A percentile compares a stretch with the other conserved stretches of the same genome.
Evolutionary conservation across 2,329 filamentous ascomycete genomes (phyloP).

Genomic region (Colletotrichum neosansevieriae): DNA sequence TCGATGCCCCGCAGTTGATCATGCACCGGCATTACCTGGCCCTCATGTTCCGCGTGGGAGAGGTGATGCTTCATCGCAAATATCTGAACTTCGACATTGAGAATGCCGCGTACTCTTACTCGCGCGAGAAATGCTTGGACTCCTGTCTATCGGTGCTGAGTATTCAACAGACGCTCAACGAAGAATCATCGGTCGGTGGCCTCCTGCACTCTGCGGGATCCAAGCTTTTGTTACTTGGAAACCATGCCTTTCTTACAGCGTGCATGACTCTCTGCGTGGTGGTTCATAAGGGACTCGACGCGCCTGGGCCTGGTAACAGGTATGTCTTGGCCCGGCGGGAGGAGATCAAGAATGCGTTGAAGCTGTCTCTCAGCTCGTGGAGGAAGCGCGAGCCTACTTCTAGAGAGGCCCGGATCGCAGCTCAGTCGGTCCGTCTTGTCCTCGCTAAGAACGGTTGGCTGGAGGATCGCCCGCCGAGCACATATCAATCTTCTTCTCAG

Average conservation of each 20-base stretch:
- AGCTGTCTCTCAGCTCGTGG: background rate
- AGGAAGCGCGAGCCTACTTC: slow-evolving; percentile 1
- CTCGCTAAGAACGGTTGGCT: slow-evolving; percentile 19
- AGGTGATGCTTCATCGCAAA: slow-evolving; percentile 48
- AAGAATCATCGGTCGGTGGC: slow-evolving; percentile 42
- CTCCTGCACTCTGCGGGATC: slow-evolving; percentile 41
- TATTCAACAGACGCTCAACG: slow-evolving; percentile 44
- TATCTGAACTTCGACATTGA: slow-evolving; percentile 42
- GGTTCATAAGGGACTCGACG: background rate
- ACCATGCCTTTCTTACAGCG: slow-evolving; percentile 44
- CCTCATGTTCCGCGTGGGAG: slow-evolving; percentile 46
- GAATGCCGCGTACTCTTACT: slow-evolving; percentile 44
- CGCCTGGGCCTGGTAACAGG: slow-evolving; percentile 6
- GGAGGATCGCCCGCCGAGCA: background rate
- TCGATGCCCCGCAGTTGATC: slow-evolving; percentile 44
- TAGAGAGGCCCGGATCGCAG: slow-evolving; percentile 14
- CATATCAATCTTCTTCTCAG: too few relatives aligned
- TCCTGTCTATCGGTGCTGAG: slow-evolving; percentile 43
- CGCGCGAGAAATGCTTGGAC: slow-evolving; percentile 43
- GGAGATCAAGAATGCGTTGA: slow-evolving; percentile 11
- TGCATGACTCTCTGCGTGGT: slow-evolving; percentile 42
- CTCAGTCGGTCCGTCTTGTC: slow-evolving; percentile 13
- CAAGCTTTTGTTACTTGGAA: slow-evolving; percentile 41
- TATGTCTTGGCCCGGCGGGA: background rate
- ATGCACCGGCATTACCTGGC: slow-evolving; percentile 45